These are phyloP conservation scores for Exophiala lecanii-corni DNA, from an alignment of 2,329 filamentous ascomycete genomes.

Conservation along the genomic window DNA sequence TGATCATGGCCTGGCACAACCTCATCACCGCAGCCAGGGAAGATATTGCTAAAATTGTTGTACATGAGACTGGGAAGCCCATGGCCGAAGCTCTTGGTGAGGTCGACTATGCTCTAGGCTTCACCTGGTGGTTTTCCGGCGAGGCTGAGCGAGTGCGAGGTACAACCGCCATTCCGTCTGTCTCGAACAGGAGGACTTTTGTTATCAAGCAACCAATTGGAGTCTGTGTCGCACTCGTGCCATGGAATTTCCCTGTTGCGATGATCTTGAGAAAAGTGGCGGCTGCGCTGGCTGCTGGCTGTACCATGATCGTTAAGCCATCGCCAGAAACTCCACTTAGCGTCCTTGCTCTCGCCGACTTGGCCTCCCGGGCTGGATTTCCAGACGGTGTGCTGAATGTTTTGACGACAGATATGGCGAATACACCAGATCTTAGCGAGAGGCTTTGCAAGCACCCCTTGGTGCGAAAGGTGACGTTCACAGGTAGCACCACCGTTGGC, in stretches of 20 bases:
- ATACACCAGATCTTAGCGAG: constrained; percentile 35
- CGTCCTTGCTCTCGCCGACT: constrained; percentile 59
- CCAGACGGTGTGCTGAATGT: constrained; percentile 57
- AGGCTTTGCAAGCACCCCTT: constrained; percentile 53
- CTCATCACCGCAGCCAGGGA: constrained; percentile 58
- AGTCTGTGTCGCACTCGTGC: constrained; percentile 62
- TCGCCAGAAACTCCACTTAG: constrained; percentile 62
- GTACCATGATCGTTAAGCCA: constrained; percentile 65
- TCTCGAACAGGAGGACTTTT: constrained; percentile 59
- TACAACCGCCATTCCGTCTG: constrained; percentile 51
- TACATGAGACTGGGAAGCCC: constrained; percentile 59
- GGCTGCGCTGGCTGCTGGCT: constrained; percentile 63
- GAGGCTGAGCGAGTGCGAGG: constrained; percentile 62
- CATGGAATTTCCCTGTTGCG: constrained; percentile 69
- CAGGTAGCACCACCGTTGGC: constrained; percentile 55
- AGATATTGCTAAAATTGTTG: constrained; percentile 59
- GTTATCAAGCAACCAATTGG: constrained; percentile 71
- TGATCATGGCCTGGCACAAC: constrained; percentile 59
- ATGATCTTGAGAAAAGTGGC: constrained; percentile 63
- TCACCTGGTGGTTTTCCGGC: constrained; percentile 56
- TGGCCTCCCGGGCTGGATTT: constrained; percentile 50
- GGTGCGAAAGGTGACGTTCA: constrained; percentile 56
- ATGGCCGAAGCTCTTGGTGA: constrained; percentile 52
- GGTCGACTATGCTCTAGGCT: constrained; percentile 52
- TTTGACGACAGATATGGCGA: constrained; percentile 46